Conservation (phyloP, 345 rosid genomes). For the Eucalyptus paniculata region DNA sequence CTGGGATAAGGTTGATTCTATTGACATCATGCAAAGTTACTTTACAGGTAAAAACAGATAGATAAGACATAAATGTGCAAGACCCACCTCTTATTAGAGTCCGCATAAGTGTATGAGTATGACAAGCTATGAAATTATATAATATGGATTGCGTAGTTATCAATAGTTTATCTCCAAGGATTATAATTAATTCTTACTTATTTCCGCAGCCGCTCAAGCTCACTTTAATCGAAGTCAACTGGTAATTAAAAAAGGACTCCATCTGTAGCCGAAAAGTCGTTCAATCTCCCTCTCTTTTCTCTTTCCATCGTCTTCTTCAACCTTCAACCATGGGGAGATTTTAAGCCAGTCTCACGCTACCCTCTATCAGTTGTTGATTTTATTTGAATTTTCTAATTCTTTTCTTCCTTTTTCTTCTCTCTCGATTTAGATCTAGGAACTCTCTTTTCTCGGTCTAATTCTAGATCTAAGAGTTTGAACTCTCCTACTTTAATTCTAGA, state of each 20-base stretch:
- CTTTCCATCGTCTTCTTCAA: not conserved
- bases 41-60: not conserved
- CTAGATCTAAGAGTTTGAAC: not conserved
- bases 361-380: not conserved
- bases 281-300: not conserved
- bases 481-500: not conserved
- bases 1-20: not conserved
- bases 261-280: not conserved
- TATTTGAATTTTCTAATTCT: too few species aligned
- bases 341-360: not conserved
- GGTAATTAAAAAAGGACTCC: not conserved
- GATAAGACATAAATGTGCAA: not conserved
- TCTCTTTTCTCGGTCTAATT: not conserved
- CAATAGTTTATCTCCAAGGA: not conserved
- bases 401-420: too few species aligned
- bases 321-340: not conserved
- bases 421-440: not conserved
- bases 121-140: not conserved
- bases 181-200: not conserved
- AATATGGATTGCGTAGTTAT: not conserved
- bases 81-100: not conserved
- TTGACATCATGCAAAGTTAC: not conserved
- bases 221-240: not conserved
- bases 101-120: not conserved
- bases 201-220: not conserved